Percentiles rank a stretch among this genome's conserved stretches.
Evolutionary conservation across 306 rosid genomes (phyloP).

Genomic region (Glycine soja): DNA sequence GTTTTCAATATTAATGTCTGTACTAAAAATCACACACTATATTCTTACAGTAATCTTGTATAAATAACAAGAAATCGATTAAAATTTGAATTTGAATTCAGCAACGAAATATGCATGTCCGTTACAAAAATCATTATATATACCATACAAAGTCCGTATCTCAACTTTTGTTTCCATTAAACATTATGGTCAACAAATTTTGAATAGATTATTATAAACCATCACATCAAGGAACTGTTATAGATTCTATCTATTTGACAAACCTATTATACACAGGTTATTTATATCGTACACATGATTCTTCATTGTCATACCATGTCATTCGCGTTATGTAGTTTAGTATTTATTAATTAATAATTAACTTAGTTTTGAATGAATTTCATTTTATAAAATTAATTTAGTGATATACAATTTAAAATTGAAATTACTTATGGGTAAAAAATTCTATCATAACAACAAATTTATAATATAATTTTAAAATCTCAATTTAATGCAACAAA

Average conservation of each 20-base stretch:
- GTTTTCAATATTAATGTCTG: background rate
- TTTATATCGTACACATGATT: background rate
- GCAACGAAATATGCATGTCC: background rate
- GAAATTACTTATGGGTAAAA: background rate
- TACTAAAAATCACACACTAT: background rate
- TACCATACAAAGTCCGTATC: background rate
- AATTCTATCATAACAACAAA: background rate
- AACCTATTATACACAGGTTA: background rate
- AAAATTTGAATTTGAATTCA: slow-evolving; percentile 3
- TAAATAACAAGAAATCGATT: background rate
- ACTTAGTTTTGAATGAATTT: background rate
- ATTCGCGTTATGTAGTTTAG: background rate
- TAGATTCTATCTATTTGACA: slow-evolving; percentile 28
- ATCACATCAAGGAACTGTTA: slow-evolving; percentile 38
- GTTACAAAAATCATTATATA: background rate
- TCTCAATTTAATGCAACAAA: background rate
- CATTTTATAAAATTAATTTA: background rate
- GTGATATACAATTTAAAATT: background rate
- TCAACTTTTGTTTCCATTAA: background rate
- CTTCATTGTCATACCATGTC: background rate
- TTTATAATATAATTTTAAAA: background rate
- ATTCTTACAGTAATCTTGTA: no score
- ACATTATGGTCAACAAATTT: background rate
- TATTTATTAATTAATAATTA: background rate
- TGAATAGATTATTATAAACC: slow-evolving; percentile 23